Base-by-base conservation (phyloP, 2,329 filamentous ascomycete genomes). In the Phoma sp. region DNA sequence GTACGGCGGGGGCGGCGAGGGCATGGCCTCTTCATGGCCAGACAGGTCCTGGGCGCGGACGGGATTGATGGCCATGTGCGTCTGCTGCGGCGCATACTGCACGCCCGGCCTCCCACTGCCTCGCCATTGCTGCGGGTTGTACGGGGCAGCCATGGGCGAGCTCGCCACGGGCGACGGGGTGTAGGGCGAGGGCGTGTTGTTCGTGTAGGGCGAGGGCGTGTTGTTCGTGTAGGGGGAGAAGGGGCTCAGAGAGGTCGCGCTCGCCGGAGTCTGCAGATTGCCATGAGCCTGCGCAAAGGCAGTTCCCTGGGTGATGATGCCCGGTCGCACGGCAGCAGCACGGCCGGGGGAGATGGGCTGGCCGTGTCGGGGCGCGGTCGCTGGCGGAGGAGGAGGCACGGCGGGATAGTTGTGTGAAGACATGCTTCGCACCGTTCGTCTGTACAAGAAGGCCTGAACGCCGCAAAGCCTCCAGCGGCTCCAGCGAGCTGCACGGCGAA, bases 51-150 rank as follows among this genome's bases (percentile, higher is more conserved):
- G 62, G 15, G 74, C 70, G 32, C 72, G 71, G 17, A 45, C 57
- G 32, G 64, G 66, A 42, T 64, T 68, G 42, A 47, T 63, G 26
- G 57, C 63, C 57, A 60, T 62, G 48, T 69, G 71, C 50, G 53
- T 68, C 73, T 74, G 51, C 72, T 74, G 45, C 23, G 71, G 72
- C 17, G 74, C 60, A 64, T 74, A 72, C 49, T 67, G 65, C 17
- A 76, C 78, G 53, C 72, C 71, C 7, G 73, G 64, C 42, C 73
- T 70, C 14, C 68, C 74, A 48, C 66, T 66, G 54, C 76, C 73
- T 61, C 69, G 74, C 80, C 79, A 82, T 75, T 81, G 78, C 62
- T 77, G 76, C 29, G 80, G 79, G 62, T 81, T 81, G 71, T 82
- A 82, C 1, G 78, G 74, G 42, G 69, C 67, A 30, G 74, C 70